Evolutionary conservation across 2,329 filamentous ascomycete species (phyloP).

Genomic region (Colletotrichum sp.): DNA sequence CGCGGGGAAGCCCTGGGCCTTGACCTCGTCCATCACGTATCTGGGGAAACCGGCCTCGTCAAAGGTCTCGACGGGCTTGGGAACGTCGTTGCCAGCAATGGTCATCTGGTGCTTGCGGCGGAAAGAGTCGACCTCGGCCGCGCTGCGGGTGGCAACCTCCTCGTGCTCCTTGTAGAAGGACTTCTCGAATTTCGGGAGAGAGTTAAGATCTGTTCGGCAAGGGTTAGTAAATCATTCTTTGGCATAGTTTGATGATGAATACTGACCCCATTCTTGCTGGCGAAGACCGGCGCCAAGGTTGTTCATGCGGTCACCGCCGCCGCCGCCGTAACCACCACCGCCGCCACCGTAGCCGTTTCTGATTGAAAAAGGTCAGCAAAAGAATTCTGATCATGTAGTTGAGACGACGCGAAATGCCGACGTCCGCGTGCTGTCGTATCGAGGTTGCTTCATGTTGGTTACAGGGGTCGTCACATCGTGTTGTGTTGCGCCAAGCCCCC

Average conservation of each 20-base stretch:
- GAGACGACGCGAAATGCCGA: neutral
- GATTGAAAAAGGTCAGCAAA: slow-evolving; percentile 38
- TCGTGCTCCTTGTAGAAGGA: slow-evolving; percentile 98
- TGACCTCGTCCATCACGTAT: slow-evolving; percentile 98
- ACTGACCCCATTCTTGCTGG: slow-evolving; percentile 86
- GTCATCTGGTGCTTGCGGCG: slow-evolving; percentile 85
- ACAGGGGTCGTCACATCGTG: neutral
- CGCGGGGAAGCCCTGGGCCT: slow-evolving; percentile 92
- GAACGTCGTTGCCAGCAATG: slow-evolving; percentile 79
- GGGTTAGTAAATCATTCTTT: slow-evolving; percentile 26
- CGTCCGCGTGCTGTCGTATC: neutral
- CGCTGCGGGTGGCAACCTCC: slow-evolving; percentile 74
- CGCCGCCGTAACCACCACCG: slow-evolving; percentile 47
- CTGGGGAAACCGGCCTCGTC: slow-evolving; percentile 96
- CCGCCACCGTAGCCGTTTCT: slow-evolving; percentile 49
- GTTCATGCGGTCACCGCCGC: slow-evolving; percentile 92
- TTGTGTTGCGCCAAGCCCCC: neutral
- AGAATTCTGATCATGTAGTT: slow-evolving; percentile 1
- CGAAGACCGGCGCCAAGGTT: slow-evolving; percentile 87
- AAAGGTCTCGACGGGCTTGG: slow-evolving; percentile 94
- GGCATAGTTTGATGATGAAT: neutral
- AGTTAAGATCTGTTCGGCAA: slow-evolving; percentile 65
- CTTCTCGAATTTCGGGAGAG: slow-evolving; percentile 97
- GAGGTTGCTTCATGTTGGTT: neutral
- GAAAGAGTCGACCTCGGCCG: slow-evolving; percentile 86